Conservation (phyloP, 2,329 filamentous ascomycete species). For the Fusarium pilosicola region DNA sequence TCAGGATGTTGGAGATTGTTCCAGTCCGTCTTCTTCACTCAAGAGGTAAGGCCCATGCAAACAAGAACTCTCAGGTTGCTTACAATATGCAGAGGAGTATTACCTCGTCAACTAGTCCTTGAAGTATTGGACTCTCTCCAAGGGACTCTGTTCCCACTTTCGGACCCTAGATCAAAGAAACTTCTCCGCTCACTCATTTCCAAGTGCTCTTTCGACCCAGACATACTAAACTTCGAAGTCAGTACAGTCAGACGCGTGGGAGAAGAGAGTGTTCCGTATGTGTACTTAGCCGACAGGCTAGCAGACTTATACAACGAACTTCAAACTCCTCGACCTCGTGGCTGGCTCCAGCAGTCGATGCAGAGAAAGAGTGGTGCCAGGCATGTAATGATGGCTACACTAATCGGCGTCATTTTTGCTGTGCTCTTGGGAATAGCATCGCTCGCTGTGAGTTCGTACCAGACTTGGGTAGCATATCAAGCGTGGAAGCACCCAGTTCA, state of each 20-base stretch:
- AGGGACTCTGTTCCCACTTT: neutral
- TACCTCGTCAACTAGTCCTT: neutral
- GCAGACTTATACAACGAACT: neutral
- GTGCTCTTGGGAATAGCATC: neutral
- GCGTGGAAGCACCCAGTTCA: neutral
- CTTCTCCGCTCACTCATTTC: neutral
- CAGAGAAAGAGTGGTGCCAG: neutral
- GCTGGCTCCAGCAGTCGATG: neutral
- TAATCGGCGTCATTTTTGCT: neutral
- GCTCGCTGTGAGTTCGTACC: neutral
- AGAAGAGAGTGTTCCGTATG: neutral
- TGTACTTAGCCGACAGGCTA: neutral
- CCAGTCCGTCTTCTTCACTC: neutral
- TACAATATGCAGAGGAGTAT: neutral
- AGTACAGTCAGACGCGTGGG: neutral
- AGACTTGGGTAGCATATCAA: neutral
- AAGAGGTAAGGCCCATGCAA: neutral
- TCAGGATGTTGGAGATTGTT: neutral
- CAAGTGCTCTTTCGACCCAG: neutral
- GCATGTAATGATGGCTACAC: neutral
- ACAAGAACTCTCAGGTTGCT: rapidly evolving
- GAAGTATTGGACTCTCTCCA: slow-evolving; percentile 1
- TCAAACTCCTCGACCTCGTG: neutral
- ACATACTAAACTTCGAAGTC: neutral
- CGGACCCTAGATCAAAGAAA: neutral